A percentile compares a stretch with the other conserved stretches of the same genome.
Evolutionary conservation across 2,329 filamentous ascomycete species (phyloP).

Genomic region (Trichophyton rubrum): DNA sequence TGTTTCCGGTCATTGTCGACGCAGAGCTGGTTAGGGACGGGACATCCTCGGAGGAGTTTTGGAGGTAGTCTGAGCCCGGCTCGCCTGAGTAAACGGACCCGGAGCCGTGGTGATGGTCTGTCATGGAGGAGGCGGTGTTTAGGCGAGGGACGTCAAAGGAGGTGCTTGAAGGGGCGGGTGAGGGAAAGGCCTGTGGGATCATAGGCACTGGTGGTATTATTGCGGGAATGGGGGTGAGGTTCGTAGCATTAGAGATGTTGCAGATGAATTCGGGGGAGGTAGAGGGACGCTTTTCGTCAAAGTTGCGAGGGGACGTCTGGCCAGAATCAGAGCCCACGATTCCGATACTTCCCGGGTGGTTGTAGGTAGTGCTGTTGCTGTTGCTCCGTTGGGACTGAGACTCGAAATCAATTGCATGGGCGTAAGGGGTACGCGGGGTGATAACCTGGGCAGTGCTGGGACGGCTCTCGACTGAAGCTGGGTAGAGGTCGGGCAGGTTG

Average conservation of each 20-base stretch:
- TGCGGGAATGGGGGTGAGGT: constrained; percentile 20
- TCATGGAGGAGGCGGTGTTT: constrained; percentile 30
- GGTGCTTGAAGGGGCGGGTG: constrained; percentile 31
- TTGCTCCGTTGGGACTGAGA: neutral
- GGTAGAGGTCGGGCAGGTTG: constrained; percentile 3
- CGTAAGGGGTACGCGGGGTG: constrained; percentile 11
- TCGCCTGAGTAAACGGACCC: constrained; percentile 21
- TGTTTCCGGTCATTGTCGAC: constrained; percentile 34
- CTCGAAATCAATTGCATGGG: constrained; percentile 5
- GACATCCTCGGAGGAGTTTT: constrained; percentile 37
- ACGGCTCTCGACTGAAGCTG: constrained; percentile 5
- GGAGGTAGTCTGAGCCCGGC: constrained; percentile 27
- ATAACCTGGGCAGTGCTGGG: constrained; percentile 7
- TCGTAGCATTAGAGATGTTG: constrained; percentile 29
- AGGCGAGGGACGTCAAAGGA: constrained; percentile 33
- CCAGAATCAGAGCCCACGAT: constrained; percentile 25
- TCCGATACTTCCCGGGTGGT: constrained; percentile 18
- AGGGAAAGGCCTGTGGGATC: constrained; percentile 34
- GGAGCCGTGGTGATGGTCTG: constrained; percentile 29
- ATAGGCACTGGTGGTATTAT: constrained; percentile 24
- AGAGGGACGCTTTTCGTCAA: constrained; percentile 29
- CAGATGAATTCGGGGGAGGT: constrained; percentile 32
- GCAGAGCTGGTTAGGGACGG: constrained; percentile 39
- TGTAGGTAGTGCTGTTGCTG: constrained; percentile 11
- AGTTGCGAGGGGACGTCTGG: constrained; percentile 18